A percentile compares a stretch with the other conserved stretches of the same genome.
phyloP scores from a whole-genome alignment of 208 protist species.

The Wallacemonas sp. region DNA sequence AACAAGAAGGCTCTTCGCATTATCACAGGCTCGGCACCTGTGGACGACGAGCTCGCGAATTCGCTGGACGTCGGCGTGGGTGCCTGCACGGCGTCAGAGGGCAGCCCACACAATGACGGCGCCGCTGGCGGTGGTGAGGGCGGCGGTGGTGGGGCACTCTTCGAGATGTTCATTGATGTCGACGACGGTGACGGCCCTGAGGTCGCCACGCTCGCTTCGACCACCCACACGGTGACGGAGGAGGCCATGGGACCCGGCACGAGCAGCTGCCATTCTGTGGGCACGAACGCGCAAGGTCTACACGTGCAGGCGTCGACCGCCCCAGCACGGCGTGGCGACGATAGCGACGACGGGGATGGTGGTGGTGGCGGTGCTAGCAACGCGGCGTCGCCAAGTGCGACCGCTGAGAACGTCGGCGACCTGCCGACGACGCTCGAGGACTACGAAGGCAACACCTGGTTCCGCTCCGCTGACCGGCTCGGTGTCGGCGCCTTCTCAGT shows the following conservation, averaged over 20 bases:
- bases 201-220: neutral
- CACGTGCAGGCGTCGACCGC: constrained; percentile 2
- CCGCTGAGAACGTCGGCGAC: constrained; percentile 19
- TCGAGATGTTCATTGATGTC: constrained; percentile 47
- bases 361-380: neutral
- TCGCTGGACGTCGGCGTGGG: constrained; percentile 3
- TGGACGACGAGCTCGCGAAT: neutral
- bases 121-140: neutral
- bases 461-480: constrained; percentile 42
- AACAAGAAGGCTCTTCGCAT: constrained; percentile 10
- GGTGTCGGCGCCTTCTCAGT: constrained; percentile 56
- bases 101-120: neutral
- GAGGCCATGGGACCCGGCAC: neutral
- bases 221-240: neutral
- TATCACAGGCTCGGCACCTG: neutral
- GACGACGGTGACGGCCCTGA: constrained; percentile 7
- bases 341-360: neutral
- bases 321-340: neutral
- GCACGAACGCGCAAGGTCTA: neutral
- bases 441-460: constrained; percentile 57
- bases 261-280: constrained; percentile 4
- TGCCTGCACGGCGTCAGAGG: no score
- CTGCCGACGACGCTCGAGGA: constrained; percentile 60
- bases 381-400: neutral
- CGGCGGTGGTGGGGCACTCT: constrained; percentile 31